Evolutionary conservation across 1,284 basidiomycete species (phyloP).

Genomic region (Fereydounia khargensis): DNA sequence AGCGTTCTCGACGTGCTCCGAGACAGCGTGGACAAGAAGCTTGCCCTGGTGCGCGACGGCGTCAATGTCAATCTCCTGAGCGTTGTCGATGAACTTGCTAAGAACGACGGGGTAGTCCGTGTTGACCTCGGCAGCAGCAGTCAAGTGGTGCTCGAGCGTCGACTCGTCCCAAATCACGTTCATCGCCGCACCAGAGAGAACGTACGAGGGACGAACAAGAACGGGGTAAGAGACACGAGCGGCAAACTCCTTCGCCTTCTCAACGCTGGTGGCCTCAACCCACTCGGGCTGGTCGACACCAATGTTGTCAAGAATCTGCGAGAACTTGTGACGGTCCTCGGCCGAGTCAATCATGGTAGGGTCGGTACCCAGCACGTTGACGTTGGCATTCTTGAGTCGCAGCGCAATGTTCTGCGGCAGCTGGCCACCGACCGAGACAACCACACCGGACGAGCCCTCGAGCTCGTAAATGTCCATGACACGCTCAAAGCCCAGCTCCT

Average conservation of each 20-base stretch:
- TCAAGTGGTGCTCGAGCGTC: conserved; percentile 84
- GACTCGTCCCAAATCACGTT: conserved; percentile 95
- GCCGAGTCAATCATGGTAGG: conserved; percentile 93
- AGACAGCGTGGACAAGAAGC: conserved; percentile 92
- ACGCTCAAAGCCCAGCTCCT: conserved; percentile 93
- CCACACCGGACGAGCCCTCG: conserved; percentile 84
- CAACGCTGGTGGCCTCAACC: conserved; percentile 84
- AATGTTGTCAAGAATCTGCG: conserved; percentile 86
- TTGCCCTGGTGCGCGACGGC: conserved; percentile 92
- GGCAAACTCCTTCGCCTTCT: conserved; percentile 88
- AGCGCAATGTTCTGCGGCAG: conserved; percentile 90
- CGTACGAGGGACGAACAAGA: conserved; percentile 67
- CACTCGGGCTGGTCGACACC: conserved; percentile 97
- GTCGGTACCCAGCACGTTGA: conserved; percentile 94
- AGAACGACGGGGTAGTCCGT: conserved; percentile 96
- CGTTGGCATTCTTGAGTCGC: conserved; percentile 81
- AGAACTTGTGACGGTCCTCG: conserved; percentile 99
- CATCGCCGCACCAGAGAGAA: conserved; percentile 98
- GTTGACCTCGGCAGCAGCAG: conserved; percentile 90
- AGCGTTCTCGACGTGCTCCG: conserved; percentile 98
- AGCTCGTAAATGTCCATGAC: conserved; percentile 99
- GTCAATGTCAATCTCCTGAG: conserved; percentile 97
- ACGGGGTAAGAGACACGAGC: conserved; percentile 67
- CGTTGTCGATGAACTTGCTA: conserved; percentile 96
- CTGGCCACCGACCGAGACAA: conserved; percentile 92